Evolutionary conservation across 805 yeast genomes (phyloP), one percentile per base, ranked within the genome.

Genomic region (Teunomyces panamensis): DNA sequence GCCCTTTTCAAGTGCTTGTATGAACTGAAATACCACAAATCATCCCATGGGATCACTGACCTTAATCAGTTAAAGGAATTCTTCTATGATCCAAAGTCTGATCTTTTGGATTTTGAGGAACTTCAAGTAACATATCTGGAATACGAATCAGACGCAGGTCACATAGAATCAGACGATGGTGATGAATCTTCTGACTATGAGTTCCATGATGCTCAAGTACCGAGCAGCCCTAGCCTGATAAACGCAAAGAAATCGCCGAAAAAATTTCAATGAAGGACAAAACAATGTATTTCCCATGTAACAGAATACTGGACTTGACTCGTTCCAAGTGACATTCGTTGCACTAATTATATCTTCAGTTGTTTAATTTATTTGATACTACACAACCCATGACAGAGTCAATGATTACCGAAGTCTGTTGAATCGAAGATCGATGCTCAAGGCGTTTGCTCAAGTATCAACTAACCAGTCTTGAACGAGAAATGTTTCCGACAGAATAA

Each of bases 1-100:
- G 72, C 82, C 1, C 72, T 89, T 10, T 76, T 80, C 57, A 78
- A 78, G 48, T 88, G 96, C 58, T 80, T 84, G 56, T 92, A 79
- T 60, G 96, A 89, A 62, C 77, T 83, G 54, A 87, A 85, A 59
- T 87, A 85, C 62, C 80, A 76, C 10, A 78, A 77, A 13, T 37
- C 41, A 4, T 37, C 41, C 7, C 41, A 13, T 4, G 37, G 24
- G 30, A 39, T 32, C 30, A 59, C 76, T 1, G 65, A 67, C 9
- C 53, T 53, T 26, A 65, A 63, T 5, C 83, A 83, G 35, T 68
- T 89, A 43, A 65, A 74, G 32, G 86, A 85, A 55, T 86, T 88
- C 27, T 37, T 17, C 14, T 37, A 37, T 16, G 41, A 37, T 13
- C 28, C 74, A n/a, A 55, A 59, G 45, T 30, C 52, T 14, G 60